Percentiles rank a stretch among this genome's conserved stretches.
Evolutionary conservation across 257 asterid genomes (phyloP).

Genomic region (Thymus mandschuricus): DNA sequence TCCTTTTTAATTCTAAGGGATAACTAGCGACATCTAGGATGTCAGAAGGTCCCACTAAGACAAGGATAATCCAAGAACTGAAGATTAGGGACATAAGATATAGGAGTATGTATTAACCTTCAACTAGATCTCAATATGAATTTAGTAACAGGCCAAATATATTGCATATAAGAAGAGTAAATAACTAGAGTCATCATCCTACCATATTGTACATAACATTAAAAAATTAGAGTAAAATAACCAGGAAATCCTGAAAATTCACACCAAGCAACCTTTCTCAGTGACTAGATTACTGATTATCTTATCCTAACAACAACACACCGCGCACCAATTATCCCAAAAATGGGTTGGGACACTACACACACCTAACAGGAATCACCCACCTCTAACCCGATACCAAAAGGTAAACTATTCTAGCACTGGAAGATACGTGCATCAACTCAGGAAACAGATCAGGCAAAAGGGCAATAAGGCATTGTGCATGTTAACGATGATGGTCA

Average conservation of each 20-base stretch:
- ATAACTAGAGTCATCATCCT: slow-evolving; percentile 14
- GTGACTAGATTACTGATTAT: slow-evolving; percentile 18
- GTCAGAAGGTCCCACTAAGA: slow-evolving; percentile 1
- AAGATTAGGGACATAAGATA: slow-evolving; percentile 12
- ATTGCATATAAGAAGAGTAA: not conserved
- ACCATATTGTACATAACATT: slow-evolving; percentile 6
- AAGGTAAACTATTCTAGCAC: not conserved
- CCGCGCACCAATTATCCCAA: slow-evolving; percentile 11
- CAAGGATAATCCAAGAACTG: slow-evolving; percentile 4
- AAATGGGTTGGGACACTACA: slow-evolving; percentile 4
- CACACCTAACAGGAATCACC: slow-evolving; percentile 2
- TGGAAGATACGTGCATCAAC: not conserved
- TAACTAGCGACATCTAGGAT: slow-evolving; percentile 3
- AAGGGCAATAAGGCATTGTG: slow-evolving; percentile 9
- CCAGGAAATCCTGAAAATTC: slow-evolving; percentile 11
- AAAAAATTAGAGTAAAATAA: slow-evolving; percentile 3
- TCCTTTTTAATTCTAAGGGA: not conserved
- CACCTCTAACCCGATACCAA: slow-evolving; percentile 10
- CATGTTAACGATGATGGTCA: slow-evolving; percentile 8
- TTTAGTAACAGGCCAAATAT: slow-evolving; percentile 8
- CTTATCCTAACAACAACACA: slow-evolving; percentile 2
- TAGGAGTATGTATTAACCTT: slow-evolving; percentile 12
- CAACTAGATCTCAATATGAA: not conserved
- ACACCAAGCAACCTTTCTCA: slow-evolving; percentile 18
- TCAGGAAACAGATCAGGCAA: slow-evolving; percentile 11